A percentile compares a stretch with the other conserved stretches of the same genome.
phyloP scores from a whole-genome alignment of 441 rosid species.

The Gossypium schwendimanii region DNA sequence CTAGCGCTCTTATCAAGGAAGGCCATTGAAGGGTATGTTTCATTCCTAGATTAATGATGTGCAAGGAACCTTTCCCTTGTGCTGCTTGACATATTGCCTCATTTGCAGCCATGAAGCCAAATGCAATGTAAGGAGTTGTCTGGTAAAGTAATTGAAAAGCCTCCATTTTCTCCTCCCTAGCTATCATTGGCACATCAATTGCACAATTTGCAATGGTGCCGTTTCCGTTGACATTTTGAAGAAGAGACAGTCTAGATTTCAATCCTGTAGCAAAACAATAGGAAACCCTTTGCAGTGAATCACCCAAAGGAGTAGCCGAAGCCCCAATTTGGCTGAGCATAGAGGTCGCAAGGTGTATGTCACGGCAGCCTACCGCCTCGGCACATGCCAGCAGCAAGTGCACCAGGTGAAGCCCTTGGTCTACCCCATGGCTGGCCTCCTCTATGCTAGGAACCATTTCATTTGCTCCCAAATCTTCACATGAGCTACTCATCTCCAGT shows the following conservation, averaged over 20 bases:
- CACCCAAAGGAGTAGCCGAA: conserved; percentile 36
- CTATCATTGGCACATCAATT: conserved; percentile 18
- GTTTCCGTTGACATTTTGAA: conserved; percentile 35
- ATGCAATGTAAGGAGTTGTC: conserved; percentile 51
- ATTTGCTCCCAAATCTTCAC: conserved; percentile 12
- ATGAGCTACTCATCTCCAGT: conserved; percentile 17
- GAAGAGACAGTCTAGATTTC: conserved; percentile 44
- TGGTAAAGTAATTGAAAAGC: conserved; percentile 56
- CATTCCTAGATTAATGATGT: conserved; percentile 55
- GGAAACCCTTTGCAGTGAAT: conserved; percentile 57
- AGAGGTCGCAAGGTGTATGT: conserved; percentile 41
- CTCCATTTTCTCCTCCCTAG: conserved; percentile 45
- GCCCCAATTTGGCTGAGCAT: conserved; percentile 46
- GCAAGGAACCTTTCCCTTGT: conserved; percentile 37
- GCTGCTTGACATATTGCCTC: conserved; percentile 60
- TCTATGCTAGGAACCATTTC: conserved; percentile 21
- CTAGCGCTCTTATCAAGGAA: conserved; percentile 46
- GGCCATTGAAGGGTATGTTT: conserved; percentile 57
- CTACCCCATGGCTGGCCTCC: conserved; percentile 37
- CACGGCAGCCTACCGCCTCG: conserved; percentile 63
- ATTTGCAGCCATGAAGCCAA: conserved; percentile 65
- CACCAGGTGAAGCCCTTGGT: conserved; percentile 62
- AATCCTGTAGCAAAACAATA: conserved; percentile 50
- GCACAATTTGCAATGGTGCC: conserved; percentile 28
- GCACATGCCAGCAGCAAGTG: conserved; percentile 59